A percentile compares a stretch with the other conserved stretches of the same genome.
Evolutionary conservation across 73 alveolate species (phyloP).

Genomic region (Symbiodinium natans): DNA sequence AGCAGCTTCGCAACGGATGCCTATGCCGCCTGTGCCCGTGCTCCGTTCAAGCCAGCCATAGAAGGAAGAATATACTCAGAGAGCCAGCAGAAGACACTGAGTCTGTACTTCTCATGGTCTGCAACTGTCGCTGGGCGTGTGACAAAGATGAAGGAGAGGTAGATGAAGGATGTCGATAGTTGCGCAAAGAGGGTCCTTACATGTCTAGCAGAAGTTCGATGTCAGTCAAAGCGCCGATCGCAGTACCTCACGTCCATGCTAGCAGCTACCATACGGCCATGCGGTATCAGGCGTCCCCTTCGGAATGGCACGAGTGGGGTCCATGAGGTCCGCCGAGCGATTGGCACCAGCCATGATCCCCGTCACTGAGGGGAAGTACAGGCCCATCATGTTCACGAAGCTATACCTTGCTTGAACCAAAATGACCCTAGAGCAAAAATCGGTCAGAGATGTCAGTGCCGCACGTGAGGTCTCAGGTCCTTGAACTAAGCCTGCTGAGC

Average conservation of each 20-base stretch:
- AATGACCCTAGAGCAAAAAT: too few species aligned
- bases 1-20: background rate
- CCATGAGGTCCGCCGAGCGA: constrained; percentile 91
- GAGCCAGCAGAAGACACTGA: background rate
- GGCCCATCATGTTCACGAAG: constrained; percentile 92
- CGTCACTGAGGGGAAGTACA: constrained; percentile 87
- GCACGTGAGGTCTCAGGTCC: too few species aligned
- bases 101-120: background rate
- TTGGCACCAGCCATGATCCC: constrained; percentile 94
- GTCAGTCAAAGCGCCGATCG: background rate
- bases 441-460: too few species aligned
- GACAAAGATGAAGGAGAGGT: constrained; percentile 80
- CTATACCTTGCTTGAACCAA: constrained; percentile 57
- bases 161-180: constrained; percentile 48
- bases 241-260: background rate
- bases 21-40: too few species aligned
- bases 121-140: background rate
- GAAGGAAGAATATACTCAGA: too few species aligned
- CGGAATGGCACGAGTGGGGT: constrained; percentile 85
- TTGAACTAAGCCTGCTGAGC: background rate
- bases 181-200: constrained; percentile 91
- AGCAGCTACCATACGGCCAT: background rate
- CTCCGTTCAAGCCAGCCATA: too few species aligned
- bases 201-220: background rate
- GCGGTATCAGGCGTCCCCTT: constrained; percentile 35